phyloP scores from a whole-genome alignment of 2,329 filamentous ascomycete genomes.

The Diplodia seriata region DNA sequence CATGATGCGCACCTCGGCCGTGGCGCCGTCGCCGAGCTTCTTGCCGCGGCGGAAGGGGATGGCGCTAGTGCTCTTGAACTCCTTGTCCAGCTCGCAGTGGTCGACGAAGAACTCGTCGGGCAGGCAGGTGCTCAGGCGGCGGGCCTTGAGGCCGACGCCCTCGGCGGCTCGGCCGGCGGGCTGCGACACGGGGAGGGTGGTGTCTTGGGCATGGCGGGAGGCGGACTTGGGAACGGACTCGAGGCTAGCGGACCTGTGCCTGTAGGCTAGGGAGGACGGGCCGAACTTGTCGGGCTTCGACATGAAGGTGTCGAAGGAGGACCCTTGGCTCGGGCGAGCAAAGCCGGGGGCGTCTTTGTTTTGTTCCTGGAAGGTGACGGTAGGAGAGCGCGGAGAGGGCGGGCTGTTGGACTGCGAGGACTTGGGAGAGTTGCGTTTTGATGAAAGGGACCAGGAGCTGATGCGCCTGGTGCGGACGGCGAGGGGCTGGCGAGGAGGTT shows the following conservation, averaged over 20 bases:
- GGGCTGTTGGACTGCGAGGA: constrained; percentile 49
- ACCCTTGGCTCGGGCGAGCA: not conserved
- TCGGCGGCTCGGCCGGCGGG: constrained; percentile 59
- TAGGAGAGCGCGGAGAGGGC: constrained; percentile 46
- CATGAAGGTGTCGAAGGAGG: constrained; percentile 25
- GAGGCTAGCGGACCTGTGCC: constrained; percentile 45
- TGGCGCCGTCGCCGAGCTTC: constrained; percentile 80
- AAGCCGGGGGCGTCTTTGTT: not conserved
- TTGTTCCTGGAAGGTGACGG: constrained; percentile 41
- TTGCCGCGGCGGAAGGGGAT: constrained; percentile 76
- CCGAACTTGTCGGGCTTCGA: constrained; percentile 23
- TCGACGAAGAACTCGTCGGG: constrained; percentile 78
- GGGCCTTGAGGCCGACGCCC: constrained; percentile 77
- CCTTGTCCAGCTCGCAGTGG: constrained; percentile 69
- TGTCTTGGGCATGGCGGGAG: constrained; percentile 36
- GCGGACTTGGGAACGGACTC: constrained; percentile 42
- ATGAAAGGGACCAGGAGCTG: constrained; percentile 48
- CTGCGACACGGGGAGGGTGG: constrained; percentile 39
- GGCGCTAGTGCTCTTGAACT: constrained; percentile 71
- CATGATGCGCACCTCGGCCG: constrained; percentile 84
- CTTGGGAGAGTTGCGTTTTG: constrained; percentile 43
- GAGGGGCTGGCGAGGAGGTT: not conserved
- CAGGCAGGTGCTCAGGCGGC: constrained; percentile 76
- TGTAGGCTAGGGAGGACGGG: constrained; percentile 34
- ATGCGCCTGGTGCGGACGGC: constrained; percentile 40